Percentiles rank a stretch among this genome's conserved stretches.
Conservation (phyloP, 2,329 filamentous ascomycete genomes). For the Rhynchosporium graminicola region DNA sequence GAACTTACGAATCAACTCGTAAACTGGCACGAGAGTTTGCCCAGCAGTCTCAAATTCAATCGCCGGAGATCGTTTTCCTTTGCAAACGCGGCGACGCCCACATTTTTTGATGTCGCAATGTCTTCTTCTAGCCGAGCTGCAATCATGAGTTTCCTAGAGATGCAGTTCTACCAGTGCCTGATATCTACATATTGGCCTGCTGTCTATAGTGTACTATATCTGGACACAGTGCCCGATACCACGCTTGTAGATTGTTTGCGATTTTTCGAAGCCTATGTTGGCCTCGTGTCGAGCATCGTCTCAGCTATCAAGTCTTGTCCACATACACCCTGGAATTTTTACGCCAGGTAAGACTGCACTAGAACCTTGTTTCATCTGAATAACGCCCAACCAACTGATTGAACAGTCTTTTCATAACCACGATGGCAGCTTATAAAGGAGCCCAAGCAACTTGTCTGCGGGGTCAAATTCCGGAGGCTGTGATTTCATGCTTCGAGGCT, state of each 20-base stretch:
- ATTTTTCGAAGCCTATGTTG: conserved; percentile 25
- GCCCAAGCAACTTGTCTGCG: neutral
- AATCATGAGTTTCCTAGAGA: conserved; percentile 26
- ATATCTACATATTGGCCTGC: conserved; percentile 40
- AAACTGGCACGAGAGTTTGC: conserved; percentile 41
- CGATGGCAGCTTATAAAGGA: neutral
- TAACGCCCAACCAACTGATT: neutral
- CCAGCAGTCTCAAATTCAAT: conserved; percentile 38
- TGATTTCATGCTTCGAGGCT: neutral
- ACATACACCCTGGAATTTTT: conserved; percentile 3
- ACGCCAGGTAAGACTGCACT: conserved; percentile 3
- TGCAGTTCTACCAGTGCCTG: conserved; percentile 39
- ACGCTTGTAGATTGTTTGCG: conserved; percentile 15
- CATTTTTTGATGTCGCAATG: neutral
- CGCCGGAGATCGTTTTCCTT: conserved; percentile 8
- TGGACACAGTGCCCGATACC: conserved; percentile 3
- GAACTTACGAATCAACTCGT: conserved; percentile 42
- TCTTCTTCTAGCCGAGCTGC: conserved; percentile 13
- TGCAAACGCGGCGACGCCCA: neutral
- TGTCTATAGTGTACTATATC: conserved; percentile 26
- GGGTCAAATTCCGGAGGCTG: neutral
- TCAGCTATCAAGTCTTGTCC: neutral
- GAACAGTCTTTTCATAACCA: neutral
- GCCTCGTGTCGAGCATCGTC: neutral
- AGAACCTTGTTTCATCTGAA: neutral